Base-by-base conservation (phyloP, 495 filamentous ascomycete species). In the Rostrohypoxylon terebratum region DNA sequence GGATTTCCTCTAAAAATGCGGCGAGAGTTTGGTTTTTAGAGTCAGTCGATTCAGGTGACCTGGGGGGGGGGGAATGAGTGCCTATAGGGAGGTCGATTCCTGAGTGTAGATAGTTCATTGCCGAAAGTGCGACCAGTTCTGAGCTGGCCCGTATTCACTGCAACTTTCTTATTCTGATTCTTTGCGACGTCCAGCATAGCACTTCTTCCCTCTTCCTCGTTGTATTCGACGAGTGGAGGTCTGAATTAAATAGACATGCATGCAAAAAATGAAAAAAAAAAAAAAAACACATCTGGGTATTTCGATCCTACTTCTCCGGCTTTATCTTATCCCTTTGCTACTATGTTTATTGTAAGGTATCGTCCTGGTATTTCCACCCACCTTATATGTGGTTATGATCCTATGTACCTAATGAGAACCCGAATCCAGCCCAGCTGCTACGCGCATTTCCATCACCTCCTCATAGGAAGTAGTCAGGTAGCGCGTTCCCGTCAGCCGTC, bases 391-490 rank as follows among this genome's bases (percentile, higher is more conserved):
- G 54, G 10, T 23, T n/a, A 40, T 25, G 21, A 33, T n/a, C 7
- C 28, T 55, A 33, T 55, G 14, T 34, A 36, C 23, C 9, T 25
- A 36, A n/a, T n/a, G n/a, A 11, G 23, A 14, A 36, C 13, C 33
- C 20, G 20, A 9, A 42, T 20, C 13, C 11, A n/a, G 38, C 13
- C 13, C n/a, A 25, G 33, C 38, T 21, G 11, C 25, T n/a, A 67
- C 44, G 25, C 48, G 28, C 28, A 5, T 28, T 28, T 28, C 28
- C 28, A 5, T 28, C 3, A 28, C 28, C 6, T 28, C 18, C 38
- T 55, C 77, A 85, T 68, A 88, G 78, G 72, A 88, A 88, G 77
- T 88, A 88, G 72, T 88, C 86, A 9, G 86, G 86, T 42, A 87
- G 71, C 16, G 79, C 74, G n/a, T 76, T 86, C 1, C 81, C 83